phyloP scores from a whole-genome alignment of 495 filamentous ascomycete genomes.

The Sphaerosporella brunnea region DNA sequence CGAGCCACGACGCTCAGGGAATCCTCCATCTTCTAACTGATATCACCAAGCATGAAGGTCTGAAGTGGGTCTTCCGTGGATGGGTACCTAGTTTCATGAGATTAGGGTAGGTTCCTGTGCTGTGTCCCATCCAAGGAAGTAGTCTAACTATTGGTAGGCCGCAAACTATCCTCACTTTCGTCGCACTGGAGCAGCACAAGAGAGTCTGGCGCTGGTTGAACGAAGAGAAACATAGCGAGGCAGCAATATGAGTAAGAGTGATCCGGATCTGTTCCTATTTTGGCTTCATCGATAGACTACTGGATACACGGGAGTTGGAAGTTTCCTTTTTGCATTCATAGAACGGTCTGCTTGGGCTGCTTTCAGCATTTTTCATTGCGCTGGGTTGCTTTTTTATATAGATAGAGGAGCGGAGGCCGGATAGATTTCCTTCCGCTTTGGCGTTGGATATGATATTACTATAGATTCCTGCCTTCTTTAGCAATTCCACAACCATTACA shows the following conservation, averaged over 20 bases:
- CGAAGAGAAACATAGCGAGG: not conserved
- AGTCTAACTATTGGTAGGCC: too few species aligned
- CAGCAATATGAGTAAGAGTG: not conserved
- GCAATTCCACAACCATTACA: too few species aligned
- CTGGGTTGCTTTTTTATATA: too few species aligned
- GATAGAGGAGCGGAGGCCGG: not conserved
- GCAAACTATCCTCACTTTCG: constrained; percentile 87
- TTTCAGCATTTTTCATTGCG: not conserved
- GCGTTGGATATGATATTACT: too few species aligned
- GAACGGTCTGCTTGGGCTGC: not conserved
- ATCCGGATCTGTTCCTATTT: too few species aligned
- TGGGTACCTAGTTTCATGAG: constrained; percentile 94
- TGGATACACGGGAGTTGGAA: not conserved
- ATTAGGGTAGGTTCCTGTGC: constrained; percentile 48
- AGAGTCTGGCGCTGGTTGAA: constrained; percentile 35
- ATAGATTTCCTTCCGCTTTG: not conserved
- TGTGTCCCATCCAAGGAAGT: too few species aligned
- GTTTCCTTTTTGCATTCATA: not conserved
- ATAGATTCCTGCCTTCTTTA: too few species aligned
- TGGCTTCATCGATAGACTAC: too few species aligned
- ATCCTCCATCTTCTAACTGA: constrained; percentile 43
- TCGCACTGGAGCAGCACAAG: constrained; percentile 88
- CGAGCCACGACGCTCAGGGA: constrained; percentile 42
- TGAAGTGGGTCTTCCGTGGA: constrained; percentile 86
- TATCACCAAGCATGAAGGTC: constrained; percentile 59